These are phyloP conservation scores for Pseudevernia furfuracea DNA, from an alignment of 495 filamentous ascomycete species.

Conservation along the genomic window DNA sequence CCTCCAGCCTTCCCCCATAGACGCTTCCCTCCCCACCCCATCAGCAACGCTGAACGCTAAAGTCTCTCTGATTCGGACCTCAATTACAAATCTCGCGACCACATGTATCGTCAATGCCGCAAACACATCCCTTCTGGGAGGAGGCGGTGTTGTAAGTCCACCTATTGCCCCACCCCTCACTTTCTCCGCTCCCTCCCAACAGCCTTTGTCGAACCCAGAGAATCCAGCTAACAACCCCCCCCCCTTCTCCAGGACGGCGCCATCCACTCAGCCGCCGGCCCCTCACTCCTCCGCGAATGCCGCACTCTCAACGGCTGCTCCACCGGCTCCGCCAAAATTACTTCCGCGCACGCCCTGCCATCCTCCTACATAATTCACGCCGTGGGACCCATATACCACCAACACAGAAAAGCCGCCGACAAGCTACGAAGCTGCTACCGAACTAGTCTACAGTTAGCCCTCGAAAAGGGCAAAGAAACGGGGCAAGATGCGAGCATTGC, in stretches of 20 bases:
- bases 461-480: constrained; percentile 38
- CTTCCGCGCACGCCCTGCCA: constrained; percentile 65
- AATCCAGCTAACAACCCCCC: not conserved
- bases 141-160: constrained; percentile 59
- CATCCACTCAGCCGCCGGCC: constrained; percentile 79
- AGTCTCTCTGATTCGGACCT: constrained; percentile 60
- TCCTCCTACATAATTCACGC: constrained; percentile 77
- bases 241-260: constrained; percentile 49
- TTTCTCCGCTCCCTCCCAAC: not conserved
- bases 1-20: constrained; percentile 27
- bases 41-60: constrained; percentile 62
- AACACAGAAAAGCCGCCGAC: constrained; percentile 32
- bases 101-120: constrained; percentile 93
- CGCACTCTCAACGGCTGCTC: constrained; percentile 56
- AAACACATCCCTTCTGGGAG: constrained; percentile 69
- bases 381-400: constrained; percentile 75
- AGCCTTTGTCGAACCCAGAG: not conserved
- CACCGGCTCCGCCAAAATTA: constrained; percentile 80
- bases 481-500: constrained; percentile 52
- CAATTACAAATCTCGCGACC: constrained; percentile 75
- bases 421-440: constrained; percentile 65
- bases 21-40: constrained; percentile 9
- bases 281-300: constrained; percentile 62
- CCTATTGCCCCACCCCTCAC: constrained; percentile 19
- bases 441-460: constrained; percentile 64